A percentile compares a stretch with the other conserved stretches of the same genome.
phyloP scores from a whole-genome alignment of 2,329 filamentous ascomycete species.

The Thelonectria olida region DNA sequence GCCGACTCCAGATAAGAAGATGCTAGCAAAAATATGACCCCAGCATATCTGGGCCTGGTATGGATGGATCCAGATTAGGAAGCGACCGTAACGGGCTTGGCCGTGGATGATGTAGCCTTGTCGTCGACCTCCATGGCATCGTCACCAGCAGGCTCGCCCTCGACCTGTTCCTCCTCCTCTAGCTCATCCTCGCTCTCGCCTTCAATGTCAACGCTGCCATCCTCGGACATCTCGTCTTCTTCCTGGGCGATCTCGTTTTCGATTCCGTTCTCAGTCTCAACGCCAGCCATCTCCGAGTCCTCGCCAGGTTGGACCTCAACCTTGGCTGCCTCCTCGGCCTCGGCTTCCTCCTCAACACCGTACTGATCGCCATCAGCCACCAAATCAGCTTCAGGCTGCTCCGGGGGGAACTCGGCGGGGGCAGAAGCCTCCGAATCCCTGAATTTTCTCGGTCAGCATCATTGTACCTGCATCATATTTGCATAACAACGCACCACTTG shows the following conservation, averaged over 20 bases:
- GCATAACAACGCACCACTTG: slow-evolving; percentile 78
- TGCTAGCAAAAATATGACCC: slow-evolving; percentile 21
- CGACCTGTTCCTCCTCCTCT: slow-evolving; percentile 68
- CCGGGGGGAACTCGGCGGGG: slow-evolving; percentile 93
- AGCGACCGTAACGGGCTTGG: slow-evolving; percentile 48
- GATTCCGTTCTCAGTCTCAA: slow-evolving; percentile 57
- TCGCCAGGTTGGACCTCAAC: slow-evolving; percentile 61
- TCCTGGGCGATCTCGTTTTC: slow-evolving; percentile 58
- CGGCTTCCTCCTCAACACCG: slow-evolving; percentile 80
- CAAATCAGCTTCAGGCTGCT: slow-evolving; percentile 94
- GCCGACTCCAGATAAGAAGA: slow-evolving; percentile 26
- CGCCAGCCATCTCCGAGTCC: slow-evolving; percentile 80
- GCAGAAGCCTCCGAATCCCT: slow-evolving; percentile 99
- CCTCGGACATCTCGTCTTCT: slow-evolving; percentile 76
- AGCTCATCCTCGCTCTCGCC: slow-evolving; percentile 79
- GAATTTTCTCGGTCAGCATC: slow-evolving; percentile 8
- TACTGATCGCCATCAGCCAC: slow-evolving; percentile 88
- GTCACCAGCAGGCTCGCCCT: slow-evolving; percentile 45
- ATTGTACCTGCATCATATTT: not conserved
- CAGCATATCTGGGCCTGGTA: not conserved
- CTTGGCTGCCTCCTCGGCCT: slow-evolving; percentile 58
- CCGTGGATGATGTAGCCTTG: slow-evolving; percentile 44
- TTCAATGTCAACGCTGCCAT: slow-evolving; percentile 81
- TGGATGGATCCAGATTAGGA: slow-evolving; percentile 37
- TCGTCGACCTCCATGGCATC: slow-evolving; percentile 64